Evolutionary conservation across 768 basidiomycete genomes (phyloP), one percentile per base, ranked within the genome.

Genomic region (Leccinum sublutescens): DNA sequence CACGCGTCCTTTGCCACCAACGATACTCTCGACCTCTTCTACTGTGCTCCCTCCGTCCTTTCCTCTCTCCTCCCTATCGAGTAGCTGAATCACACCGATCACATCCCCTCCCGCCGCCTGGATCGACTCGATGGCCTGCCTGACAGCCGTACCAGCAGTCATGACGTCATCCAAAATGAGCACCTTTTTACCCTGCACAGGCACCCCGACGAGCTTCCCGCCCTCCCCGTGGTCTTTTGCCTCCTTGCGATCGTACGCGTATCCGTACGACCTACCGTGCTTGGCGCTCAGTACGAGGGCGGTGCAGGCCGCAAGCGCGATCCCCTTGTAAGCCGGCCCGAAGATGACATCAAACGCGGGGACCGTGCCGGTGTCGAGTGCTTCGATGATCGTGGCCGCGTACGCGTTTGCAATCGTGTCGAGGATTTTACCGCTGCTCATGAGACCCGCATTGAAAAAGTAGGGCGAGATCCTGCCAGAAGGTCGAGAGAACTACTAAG

Each of bases 261-360:
- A 93, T 0, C 91, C 93, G 29, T 95, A 85, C 34, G 82, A 77
- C 45, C 85, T 79, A 4, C 77, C 75, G 68, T 92, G 79, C 50
- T 84, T 79, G 12, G 87, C 82, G 57, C 87, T 81, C 36, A 99
- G 80, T 21, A 87, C 80, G 19, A 95, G 80, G 3, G 89, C 80
- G 3, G 95, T 91, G 34, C 89, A 82, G 0, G 95, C 89, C 0
- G 95, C 95, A 53, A 99, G 85, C 0, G 95, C 83, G 68, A 98
- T 98, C 25, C 94, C 96, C 77, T 98, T 98, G 79, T 98, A 98
- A 2, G 96, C 95, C 1, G 96, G 96, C 0, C 96, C 96, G 66
- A 98, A 97, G 34, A 98, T 81, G 49, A 98, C 83, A 65, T 96
- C 92, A 66, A 95, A 86, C 27, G 68, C 50, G 1, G 79, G 76